These are phyloP conservation scores for Tricholoma matsutake DNA, from an alignment of 768 basidiomycete genomes.

Conservation along the genomic window DNA sequence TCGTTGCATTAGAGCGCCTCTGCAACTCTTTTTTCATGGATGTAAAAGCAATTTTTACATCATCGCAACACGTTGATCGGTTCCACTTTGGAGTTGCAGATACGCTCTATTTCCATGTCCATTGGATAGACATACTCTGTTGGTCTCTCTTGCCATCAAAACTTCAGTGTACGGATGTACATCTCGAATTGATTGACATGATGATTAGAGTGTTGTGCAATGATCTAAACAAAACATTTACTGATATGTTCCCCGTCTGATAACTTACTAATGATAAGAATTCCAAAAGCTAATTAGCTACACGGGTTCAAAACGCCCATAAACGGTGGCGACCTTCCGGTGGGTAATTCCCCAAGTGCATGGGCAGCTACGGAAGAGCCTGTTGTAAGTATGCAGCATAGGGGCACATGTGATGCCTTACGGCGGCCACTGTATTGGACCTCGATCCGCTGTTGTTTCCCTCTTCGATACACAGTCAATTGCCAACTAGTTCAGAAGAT, in stretches of 20 bases:
- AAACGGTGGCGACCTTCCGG: slow-evolving; percentile 57
- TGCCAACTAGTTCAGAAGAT: slow-evolving; percentile 50
- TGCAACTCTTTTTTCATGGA: too few relatives aligned
- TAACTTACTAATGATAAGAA: background rate
- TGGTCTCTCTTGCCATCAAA: background rate
- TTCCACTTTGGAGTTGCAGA: too few relatives aligned
- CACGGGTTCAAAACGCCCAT: slow-evolving; percentile 51
- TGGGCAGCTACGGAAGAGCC: slow-evolving; percentile 43
- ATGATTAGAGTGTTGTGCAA: background rate
- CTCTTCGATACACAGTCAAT: slow-evolving; percentile 60
- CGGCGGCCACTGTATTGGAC: slow-evolving; percentile 68
- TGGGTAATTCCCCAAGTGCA: slow-evolving; percentile 45
- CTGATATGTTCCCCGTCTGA: background rate
- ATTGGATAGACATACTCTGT: too few relatives aligned
- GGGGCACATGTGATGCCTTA: slow-evolving; percentile 23
- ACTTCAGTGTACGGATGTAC: background rate
- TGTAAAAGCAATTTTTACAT: too few relatives aligned
- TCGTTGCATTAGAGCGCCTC: too few relatives aligned
- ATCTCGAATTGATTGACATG: background rate
- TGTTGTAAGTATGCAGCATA: slow-evolving; percentile 1
- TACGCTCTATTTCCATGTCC: too few relatives aligned
- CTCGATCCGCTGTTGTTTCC: slow-evolving; percentile 60
- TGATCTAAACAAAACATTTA: background rate
- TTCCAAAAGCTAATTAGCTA: background rate
- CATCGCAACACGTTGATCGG: too few relatives aligned